Base-by-base conservation (phyloP, 805 yeast genomes). In the Candida bentonensis region DNA sequence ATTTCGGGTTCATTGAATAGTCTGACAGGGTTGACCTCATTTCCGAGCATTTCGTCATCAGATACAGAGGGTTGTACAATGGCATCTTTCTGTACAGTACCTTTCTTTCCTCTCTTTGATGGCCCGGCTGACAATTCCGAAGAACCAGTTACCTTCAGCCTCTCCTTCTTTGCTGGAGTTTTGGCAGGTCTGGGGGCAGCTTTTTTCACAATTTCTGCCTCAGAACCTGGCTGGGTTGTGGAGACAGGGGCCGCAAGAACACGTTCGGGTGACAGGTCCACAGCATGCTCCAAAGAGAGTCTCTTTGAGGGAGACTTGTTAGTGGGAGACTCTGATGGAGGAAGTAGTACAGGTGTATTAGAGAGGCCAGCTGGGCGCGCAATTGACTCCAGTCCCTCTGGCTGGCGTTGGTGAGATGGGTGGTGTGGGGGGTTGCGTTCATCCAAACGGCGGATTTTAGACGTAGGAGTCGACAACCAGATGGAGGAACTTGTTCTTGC, bases 301-400 rank as follows among this genome's bases (percentile, higher is more conserved):
- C 36, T 11, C 36, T 30, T 30, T 30, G 20, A 9, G 20, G 36
- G 36, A 9, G 36, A 30, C 7, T 15, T 11, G n/a, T 4, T 4
- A 30, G 36, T 30, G n/a, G 36, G 36, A 30, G 36, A 30, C 36
- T 30, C 36, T 4, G 17, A 4, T n/a, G 36, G 36, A 15, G 36
- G 36, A 11, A 30, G 17, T 5, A 30, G 20, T 11, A 30, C 36
- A 13, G 36, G 36, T 5, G 36, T 30, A n/a, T 30, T 30, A 5
- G 20, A 9, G 36, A 30, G 13, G 7, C 17, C 36, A 4, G 36
- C 17, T 4, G 5, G 36, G 5, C 17, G n/a, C 20, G 17, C 7
- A 11, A 17, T 11, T n/a, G 36, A 13, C 7, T 4, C 36, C 7
- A 4, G 17, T 11, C 17, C 36, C 20, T 9, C 36, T 11, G 36